Conservation (phyloP, 2,329 filamentous ascomycete species). For the Pseudogymnoascus sp. region DNA sequence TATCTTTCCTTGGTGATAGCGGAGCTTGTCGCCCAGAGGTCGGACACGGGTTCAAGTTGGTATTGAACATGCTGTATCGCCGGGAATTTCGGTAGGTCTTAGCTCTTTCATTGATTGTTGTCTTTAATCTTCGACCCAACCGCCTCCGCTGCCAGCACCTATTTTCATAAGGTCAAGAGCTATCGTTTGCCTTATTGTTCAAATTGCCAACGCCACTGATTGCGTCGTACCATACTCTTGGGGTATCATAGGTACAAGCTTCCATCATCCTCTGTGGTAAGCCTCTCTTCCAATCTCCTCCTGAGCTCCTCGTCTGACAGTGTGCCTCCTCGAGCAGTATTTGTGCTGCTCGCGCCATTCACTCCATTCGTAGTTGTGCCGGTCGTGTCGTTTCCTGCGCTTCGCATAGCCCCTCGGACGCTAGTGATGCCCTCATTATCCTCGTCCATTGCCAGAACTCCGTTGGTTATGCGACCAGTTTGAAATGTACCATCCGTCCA, state of each 20-base stretch:
- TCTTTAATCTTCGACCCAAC: neutral
- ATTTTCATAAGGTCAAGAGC: neutral
- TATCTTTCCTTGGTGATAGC: neutral
- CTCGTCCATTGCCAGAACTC: constrained; percentile 39
- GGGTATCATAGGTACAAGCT: constrained; percentile 52
- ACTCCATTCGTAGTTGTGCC: constrained; percentile 10
- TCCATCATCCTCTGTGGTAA: constrained; percentile 44
- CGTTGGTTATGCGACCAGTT: constrained; percentile 47
- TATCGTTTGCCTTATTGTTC: neutral
- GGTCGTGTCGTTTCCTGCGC: constrained; percentile 8
- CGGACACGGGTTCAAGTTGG: neutral
- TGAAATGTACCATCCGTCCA: constrained; percentile 59
- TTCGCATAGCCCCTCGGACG: constrained; percentile 2
- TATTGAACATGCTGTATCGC: neutral
- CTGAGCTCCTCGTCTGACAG: constrained; percentile 53
- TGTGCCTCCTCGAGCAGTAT: constrained; percentile 34
- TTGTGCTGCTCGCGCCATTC: constrained; percentile 9
- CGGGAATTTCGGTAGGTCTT: neutral
- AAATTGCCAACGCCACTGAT: neutral
- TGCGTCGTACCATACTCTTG: neutral
- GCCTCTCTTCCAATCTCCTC: constrained; percentile 45
- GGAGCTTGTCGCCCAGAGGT: neutral
- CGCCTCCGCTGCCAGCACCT: neutral
- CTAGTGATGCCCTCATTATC: constrained; percentile 21
- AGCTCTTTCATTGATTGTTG: neutral